Percentiles rank a stretch among this genome's conserved stretches.
Evolutionary conservation across 306 rosid genomes (phyloP).

Genomic region (Dryas alaskensis): DNA sequence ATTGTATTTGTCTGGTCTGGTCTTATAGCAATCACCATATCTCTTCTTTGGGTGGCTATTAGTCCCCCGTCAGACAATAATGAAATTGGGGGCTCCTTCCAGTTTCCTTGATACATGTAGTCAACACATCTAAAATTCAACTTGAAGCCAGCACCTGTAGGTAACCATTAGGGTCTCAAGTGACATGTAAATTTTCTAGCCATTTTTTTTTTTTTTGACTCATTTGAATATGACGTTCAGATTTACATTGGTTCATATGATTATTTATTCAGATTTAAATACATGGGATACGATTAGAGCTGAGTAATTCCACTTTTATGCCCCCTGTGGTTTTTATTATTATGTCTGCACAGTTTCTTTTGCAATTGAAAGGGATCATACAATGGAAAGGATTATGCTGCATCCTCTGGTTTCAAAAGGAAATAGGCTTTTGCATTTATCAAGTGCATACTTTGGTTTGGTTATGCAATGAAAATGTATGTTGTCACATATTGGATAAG

Average conservation of each 20-base stretch:
- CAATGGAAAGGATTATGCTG: background rate
- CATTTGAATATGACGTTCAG: slow-evolving; percentile 19
- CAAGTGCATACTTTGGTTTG: background rate
- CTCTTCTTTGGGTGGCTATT: slow-evolving; percentile 82
- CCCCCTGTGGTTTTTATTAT: background rate
- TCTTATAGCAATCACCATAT: slow-evolving; percentile 61
- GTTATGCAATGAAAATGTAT: too few relatives aligned
- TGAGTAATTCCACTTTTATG: background rate
- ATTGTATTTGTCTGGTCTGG: slow-evolving; percentile 83
- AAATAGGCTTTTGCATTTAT: too few relatives aligned
- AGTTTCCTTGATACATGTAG: slow-evolving; percentile 43
- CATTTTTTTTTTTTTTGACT: slow-evolving; percentile 12
- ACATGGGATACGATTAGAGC: slow-evolving; percentile 2
- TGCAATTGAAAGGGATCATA: background rate
- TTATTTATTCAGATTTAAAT: background rate
- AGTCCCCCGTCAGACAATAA: slow-evolving; percentile 51
- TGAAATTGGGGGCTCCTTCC: slow-evolving; percentile 70
- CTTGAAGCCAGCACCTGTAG: slow-evolving; percentile 34
- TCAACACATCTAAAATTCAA: background rate
- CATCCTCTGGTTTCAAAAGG: background rate
- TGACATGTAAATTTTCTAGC: slow-evolving; percentile 22
- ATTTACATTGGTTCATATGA: slow-evolving; percentile 4
- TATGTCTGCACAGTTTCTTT: background rate
- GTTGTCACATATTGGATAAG: too few relatives aligned
- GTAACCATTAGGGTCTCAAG: slow-evolving; percentile 19